Evolutionary conservation across 306 rosid genomes (phyloP).

Genomic region (Quercus variabilis): DNA sequence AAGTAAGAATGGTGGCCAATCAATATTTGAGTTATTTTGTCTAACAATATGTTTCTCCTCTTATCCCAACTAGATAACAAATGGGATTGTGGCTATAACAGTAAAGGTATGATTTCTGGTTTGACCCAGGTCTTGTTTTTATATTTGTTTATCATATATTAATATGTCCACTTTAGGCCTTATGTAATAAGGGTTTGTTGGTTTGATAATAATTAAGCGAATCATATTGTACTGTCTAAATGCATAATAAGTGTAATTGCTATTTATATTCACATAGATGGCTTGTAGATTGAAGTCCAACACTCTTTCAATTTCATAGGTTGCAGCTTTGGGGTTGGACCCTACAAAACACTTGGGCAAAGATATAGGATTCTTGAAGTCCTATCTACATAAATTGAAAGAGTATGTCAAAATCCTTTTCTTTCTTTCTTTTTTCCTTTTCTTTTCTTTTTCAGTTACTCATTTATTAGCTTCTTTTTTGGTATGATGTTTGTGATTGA

Average conservation of each 20-base stretch:
- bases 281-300: conserved; percentile 20
- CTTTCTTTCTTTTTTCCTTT: neutral
- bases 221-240: conserved; percentile 3
- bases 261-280: conserved; percentile 16
- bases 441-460: neutral
- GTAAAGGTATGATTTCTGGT: conserved; percentile 65
- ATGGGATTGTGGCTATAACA: conserved; percentile 75
- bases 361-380: conserved; percentile 61
- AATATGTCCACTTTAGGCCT: conserved; percentile 8
- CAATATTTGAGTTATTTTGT: neutral
- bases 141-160: conserved; percentile 7
- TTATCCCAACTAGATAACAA: conserved; percentile 52
- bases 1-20: conserved; percentile 8
- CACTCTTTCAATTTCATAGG: conserved; percentile 50
- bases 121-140: conserved; percentile 7
- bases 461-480: neutral
- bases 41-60: neutral
- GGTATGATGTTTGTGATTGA: neutral
- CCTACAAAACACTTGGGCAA: conserved; percentile 93
- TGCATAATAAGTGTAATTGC: neutral
- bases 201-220: neutral
- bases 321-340: conserved; percentile 95
- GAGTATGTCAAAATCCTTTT: conserved; percentile 42
- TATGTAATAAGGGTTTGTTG: neutral
- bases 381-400: conserved; percentile 82